phyloP scores from a whole-genome alignment of 441 rosid genomes.

The Melastoma candidum region DNA sequence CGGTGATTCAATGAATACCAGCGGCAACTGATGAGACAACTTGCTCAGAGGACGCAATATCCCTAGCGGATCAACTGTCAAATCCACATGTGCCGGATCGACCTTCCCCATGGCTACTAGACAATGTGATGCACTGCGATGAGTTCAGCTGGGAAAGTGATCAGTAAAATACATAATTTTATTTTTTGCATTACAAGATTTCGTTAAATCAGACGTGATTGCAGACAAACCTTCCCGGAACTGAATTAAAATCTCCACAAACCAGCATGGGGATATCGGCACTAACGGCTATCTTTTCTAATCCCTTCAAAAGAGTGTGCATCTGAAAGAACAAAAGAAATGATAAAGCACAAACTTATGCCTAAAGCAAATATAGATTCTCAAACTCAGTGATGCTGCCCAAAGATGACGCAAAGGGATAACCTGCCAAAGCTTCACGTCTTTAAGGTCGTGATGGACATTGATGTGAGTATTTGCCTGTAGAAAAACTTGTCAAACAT shows the following conservation, averaged over 20 bases:
- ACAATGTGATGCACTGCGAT: constrained; percentile 24
- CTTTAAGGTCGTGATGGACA: constrained; percentile 14
- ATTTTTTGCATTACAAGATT: no score
- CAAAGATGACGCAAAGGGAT: not conserved
- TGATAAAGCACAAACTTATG: not conserved
- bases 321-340: constrained; percentile 15
- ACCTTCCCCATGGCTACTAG: constrained; percentile 20
- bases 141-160: not conserved
- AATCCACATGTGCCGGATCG: constrained; percentile 8
- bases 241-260: constrained; percentile 31
- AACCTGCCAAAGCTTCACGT: constrained; percentile 29
- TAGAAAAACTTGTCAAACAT: not conserved
- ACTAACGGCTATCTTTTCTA: constrained; percentile 21
- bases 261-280: constrained; percentile 24
- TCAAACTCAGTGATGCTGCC: not conserved
- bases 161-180: no score
- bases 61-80: constrained; percentile 20
- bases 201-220: no score
- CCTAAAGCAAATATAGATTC: not conserved
- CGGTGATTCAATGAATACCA: constrained; percentile 13
- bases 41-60: constrained; percentile 20
- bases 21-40: constrained; percentile 23
- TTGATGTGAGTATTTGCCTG: constrained; percentile 29
- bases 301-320: constrained; percentile 19
- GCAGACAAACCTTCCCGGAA: constrained; percentile 26